Evolutionary conservation across 2,329 filamentous ascomycete species (phyloP), one percentile per base, ranked within the genome.

Genomic region (Colletotrichum kahawae): DNA sequence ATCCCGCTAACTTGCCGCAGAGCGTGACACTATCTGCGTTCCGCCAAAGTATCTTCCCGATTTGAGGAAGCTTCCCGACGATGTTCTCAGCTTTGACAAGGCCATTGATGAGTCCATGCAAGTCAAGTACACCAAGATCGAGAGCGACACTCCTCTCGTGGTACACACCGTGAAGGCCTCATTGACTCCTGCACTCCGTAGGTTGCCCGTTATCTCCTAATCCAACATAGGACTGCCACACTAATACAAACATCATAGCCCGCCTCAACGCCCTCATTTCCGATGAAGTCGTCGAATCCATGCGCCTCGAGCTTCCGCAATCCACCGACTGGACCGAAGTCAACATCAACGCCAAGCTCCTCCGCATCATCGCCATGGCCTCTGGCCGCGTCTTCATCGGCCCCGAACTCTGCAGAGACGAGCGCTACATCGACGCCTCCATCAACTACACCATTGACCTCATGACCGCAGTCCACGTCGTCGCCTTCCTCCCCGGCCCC

Each of bases 331-430:
- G 86, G 86, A 86, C 82, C 1, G 71, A 81, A 1, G 78, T 87
- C 54, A 82, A 83, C 33, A 83, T 87, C 60, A 82, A 86, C 80
- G 67, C 80, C n/a, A 83, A 81, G 13, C 79, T 90, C 5, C 81
- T 88, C 5, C 85, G 85, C 56, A 84, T 89, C 38, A 83, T 90
- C 4, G 86, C 85, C 72, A 85, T 85, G 74, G 83, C 86, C 3
- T 88, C 86, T 0, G 88, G 88, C 7, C 82, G 85, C 12, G 80
- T 89, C 48, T 89, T 89, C 71, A 82, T 89, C 54, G 88, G 88
- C 13, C 78, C 85, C 4, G 86, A 88, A 56, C 82, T 88, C 5
- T 87, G 86, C 77, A 85, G 84, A 31, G 79, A 83, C 8, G 85
- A 87, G 60, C 80, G 83, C 29, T 89, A 88, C 78, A 78, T 89